phyloP scores from a whole-genome alignment of 768 basidiomycete species.

The Leccinum rimulosum region DNA sequence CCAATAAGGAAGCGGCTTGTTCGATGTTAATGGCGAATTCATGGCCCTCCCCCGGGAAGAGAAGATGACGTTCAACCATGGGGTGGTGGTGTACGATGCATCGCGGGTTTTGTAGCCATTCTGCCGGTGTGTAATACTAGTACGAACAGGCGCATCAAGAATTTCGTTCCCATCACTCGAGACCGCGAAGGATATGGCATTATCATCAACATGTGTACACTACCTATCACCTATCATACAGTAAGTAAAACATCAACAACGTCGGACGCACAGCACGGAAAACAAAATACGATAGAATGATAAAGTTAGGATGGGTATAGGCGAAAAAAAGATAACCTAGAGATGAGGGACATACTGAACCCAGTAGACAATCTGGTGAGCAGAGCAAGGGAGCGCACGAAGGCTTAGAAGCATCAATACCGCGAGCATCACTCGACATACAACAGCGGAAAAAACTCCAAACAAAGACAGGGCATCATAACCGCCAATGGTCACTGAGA shows the following conservation, averaged over 20 bases:
- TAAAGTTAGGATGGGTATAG: not conserved
- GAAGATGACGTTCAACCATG: too few species aligned
- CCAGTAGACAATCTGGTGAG: not conserved
- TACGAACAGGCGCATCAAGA: too few species aligned
- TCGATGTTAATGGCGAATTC: too few species aligned
- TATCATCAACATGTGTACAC: too few species aligned
- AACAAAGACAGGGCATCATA: not conserved
- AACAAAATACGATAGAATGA: not conserved
- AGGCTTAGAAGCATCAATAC: not conserved
- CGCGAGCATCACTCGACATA: not conserved
- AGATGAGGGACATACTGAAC: not conserved
- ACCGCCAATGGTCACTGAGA: not conserved
- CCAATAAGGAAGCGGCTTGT: too few species aligned
- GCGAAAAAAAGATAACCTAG: not conserved
- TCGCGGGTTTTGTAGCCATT: not conserved
- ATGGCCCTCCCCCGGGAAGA: too few species aligned
- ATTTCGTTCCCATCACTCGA: too few species aligned
- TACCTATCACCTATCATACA: not conserved
- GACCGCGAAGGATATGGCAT: too few species aligned
- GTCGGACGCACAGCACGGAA: not conserved
- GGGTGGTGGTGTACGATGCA: too few species aligned
- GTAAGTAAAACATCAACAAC: not conserved
- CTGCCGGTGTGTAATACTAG: too few species aligned
- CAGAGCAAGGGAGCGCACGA: not conserved
- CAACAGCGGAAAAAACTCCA: not conserved